phyloP scores from a whole-genome alignment of 306 rosid genomes.

The Prosopis cineraria region DNA sequence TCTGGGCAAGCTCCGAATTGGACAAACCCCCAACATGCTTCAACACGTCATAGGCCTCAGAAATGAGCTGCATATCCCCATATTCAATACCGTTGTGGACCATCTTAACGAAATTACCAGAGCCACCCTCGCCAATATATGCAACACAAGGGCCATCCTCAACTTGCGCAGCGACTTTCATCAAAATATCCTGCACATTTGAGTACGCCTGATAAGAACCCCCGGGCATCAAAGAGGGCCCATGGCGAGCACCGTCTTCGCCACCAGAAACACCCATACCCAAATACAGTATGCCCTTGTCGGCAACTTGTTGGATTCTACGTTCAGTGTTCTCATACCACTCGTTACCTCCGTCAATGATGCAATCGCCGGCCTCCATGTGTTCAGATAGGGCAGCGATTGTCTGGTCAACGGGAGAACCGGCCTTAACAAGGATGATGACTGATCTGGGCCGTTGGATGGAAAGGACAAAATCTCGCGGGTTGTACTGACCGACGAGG shows the following conservation, averaged over 20 bases:
- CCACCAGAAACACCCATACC: conserved; percentile 98
- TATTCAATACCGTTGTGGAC: conserved; percentile 94
- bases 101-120: conserved; percentile 92
- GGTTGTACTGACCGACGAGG: conserved; percentile 66
- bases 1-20: conserved; percentile 62
- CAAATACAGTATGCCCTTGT: conserved; percentile 61
- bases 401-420: conserved; percentile 87
- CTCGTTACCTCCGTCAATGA: conserved; percentile 94
- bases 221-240: conserved; percentile 93
- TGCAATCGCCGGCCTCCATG: conserved; percentile 83
- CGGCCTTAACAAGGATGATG: conserved; percentile 94
- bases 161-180: conserved; percentile 81
- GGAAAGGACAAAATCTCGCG: conserved; percentile 81
- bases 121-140: conserved; percentile 85
- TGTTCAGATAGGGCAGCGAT: conserved; percentile 70
- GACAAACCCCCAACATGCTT: conserved; percentile 79
- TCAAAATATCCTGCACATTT: conserved; percentile 70
- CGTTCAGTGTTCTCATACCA: conserved; percentile 94
- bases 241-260: conserved; percentile 89
- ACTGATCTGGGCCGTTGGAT: conserved; percentile 88
- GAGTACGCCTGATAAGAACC: conserved; percentile 67
- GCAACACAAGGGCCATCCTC: conserved; percentile 95
- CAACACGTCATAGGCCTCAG: conserved; percentile 87
- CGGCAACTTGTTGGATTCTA: conserved; percentile 48
- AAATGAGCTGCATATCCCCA: conserved; percentile 92